These are phyloP conservation scores for Pythium aquatile DNA, from an alignment of 352 stramenopile species.

Conservation along the genomic window DNA sequence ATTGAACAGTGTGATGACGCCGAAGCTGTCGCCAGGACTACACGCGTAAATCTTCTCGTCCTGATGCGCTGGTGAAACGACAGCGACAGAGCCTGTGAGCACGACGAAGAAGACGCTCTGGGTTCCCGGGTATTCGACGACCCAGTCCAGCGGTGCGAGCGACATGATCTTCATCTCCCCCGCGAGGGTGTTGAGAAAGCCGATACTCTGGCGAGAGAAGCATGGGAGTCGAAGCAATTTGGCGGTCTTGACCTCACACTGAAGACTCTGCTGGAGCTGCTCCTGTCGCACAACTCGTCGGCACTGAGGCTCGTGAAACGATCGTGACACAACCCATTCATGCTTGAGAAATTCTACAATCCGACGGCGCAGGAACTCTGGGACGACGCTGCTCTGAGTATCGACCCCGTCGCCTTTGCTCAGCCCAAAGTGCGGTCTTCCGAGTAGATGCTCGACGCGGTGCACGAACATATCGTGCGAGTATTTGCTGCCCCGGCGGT, in stretches of 20 bases:
- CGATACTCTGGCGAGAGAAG: slow-evolving; percentile 29
- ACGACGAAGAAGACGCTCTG: slow-evolving; percentile 30
- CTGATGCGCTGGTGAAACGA: slow-evolving; percentile 14
- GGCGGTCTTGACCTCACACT: slow-evolving; percentile 29
- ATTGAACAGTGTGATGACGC: slow-evolving; percentile 29
- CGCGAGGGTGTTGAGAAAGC: slow-evolving; percentile 31
- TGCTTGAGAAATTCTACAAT: slow-evolving; percentile 26
- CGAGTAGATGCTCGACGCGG: slow-evolving; percentile 23
- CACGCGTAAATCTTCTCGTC: slow-evolving; percentile 21
- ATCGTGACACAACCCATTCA: slow-evolving; percentile 15
- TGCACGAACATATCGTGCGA: slow-evolving; percentile 35
- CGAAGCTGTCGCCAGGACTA: slow-evolving; percentile 24
- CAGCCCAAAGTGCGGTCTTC: slow-evolving; percentile 18
- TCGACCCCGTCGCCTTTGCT: not conserved
- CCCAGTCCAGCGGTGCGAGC: slow-evolving; percentile 31
- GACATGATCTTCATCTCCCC: slow-evolving; percentile 24
- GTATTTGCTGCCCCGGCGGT: slow-evolving; percentile 23
- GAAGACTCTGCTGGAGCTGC: slow-evolving; percentile 26
- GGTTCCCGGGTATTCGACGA: slow-evolving; percentile 29
- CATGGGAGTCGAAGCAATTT: slow-evolving; percentile 23
- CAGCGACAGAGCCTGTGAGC: slow-evolving; percentile 16
- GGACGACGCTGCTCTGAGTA: slow-evolving; percentile 12
- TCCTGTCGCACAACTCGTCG: slow-evolving; percentile 26
- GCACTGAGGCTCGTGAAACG: slow-evolving; percentile 23
- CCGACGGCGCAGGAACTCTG: slow-evolving; percentile 16